Base-by-base conservation (phyloP, 257 asterid species). In the Anisodus tanguticus region DNA sequence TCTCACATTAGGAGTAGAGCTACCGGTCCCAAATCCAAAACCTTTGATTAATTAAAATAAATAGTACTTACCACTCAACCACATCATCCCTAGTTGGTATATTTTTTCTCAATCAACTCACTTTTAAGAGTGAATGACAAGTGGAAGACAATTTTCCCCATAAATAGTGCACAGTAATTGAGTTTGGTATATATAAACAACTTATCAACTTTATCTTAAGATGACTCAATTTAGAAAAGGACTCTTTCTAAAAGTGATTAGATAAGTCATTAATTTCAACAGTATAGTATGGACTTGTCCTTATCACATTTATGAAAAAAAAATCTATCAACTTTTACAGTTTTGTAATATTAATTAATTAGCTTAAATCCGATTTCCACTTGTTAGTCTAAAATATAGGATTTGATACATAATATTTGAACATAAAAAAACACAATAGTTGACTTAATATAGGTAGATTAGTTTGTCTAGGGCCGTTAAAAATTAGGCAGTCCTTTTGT, bases 241-340 rank as follows among this genome's bases (percentile, higher is more conserved):
- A 22, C 41, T 45, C 26, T n/a, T 45, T 39, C 7, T 15, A 6
- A 22, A 12, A 10, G 8, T 49, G 81, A 74, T 74, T 49, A 49
- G 81, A 22, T 49, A 74, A 74, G 62, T 74, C 81, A 6, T 22
- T 0, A 11, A 74, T 12, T 49, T 74, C 62, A 31, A 74, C 13
- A 51, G 79, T 45, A 72, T 49, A 22, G 49, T 74, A 74, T 11
- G 80, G 62, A 74, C 19, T 19, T 19, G 2, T 74, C 81, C 81
- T 74, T 74, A 74, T 74, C 81, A 74, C 45, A 64, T 3, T 74
- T 49, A n/a, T n/a, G n/a, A n/a, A 26, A 26, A 26, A 49, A 8
- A 49, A 49, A 7, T 62, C n/a, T 31, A 12, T 66, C n/a, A n/a
- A n/a, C n/a, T n/a, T n/a, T n/a, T n/a, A 6, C 11, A 37, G 8